Conservation (phyloP, 495 filamentous ascomycete genomes). For the Lophiotrema nucula region DNA sequence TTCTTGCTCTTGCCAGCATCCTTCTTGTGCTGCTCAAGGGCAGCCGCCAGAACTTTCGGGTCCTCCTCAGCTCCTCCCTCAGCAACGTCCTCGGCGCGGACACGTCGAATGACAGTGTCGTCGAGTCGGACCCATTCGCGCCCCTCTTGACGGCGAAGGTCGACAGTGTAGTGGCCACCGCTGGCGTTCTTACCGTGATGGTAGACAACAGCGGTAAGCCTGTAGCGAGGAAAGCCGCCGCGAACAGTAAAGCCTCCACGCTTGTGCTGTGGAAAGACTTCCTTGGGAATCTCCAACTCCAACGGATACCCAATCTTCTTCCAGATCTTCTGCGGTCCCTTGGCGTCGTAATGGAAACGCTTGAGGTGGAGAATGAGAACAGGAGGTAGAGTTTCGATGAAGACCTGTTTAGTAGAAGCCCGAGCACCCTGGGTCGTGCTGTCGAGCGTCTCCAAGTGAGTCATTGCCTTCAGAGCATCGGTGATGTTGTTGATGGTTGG, state of each 20-base stretch:
- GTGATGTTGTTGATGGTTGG: constrained; percentile 83
- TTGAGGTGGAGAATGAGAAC: constrained; percentile 95
- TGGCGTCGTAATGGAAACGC: constrained; percentile 91
- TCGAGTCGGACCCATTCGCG: constrained; percentile 94
- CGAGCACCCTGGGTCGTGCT: constrained; percentile 77
- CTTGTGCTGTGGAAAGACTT: constrained; percentile 78
- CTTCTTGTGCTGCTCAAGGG: constrained; percentile 63
- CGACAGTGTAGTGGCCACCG: constrained; percentile 94
- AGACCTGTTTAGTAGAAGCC: constrained; percentile 84
- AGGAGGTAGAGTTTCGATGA: constrained; percentile 89
- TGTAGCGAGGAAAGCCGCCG: constrained; percentile 73
- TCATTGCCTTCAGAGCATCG: constrained; percentile 84
- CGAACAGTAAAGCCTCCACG: constrained; percentile 62
- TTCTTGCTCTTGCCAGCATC: constrained; percentile 56
- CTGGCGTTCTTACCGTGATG: constrained; percentile 95
- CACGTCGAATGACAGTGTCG: constrained; percentile 83
- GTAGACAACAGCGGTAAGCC: constrained; percentile 88
- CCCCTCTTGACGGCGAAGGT: constrained; percentile 89
- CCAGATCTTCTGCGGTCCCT: constrained; percentile 96
- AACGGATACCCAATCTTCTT: constrained; percentile 95
- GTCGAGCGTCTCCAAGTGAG: constrained; percentile 76
- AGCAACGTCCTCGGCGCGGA: constrained; percentile 86
- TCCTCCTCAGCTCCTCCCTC: constrained; percentile 80
- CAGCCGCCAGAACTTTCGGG: constrained; percentile 63
- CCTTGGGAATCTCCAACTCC: constrained; percentile 88